These are phyloP conservation scores for Yamagishiella unicocca DNA, from an alignment of 139 green algal species.

Conservation along the genomic window DNA sequence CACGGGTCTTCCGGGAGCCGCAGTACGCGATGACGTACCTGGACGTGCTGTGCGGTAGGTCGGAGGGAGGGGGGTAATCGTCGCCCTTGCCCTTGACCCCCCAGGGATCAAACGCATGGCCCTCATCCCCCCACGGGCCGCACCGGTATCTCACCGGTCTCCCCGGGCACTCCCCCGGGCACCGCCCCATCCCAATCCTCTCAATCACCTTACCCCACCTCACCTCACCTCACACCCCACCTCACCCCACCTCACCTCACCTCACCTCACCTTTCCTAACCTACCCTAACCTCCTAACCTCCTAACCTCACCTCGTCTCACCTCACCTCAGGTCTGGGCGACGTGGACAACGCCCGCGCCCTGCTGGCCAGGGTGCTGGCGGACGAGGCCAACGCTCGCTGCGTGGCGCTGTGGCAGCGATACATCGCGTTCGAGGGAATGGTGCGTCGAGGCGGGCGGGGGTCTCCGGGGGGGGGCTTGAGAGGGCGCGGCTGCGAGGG, in stretches of 20 bases:
- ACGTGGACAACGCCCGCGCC: conserved; percentile 82
- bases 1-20: conserved; percentile 64
- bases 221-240: too few relatives aligned
- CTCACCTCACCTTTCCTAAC: too few relatives aligned
- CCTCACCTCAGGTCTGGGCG: conserved; percentile 75
- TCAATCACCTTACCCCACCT: not conserved
- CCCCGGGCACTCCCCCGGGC: too few relatives aligned
- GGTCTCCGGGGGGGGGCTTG: not conserved
- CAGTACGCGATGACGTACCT: conserved; percentile 85
- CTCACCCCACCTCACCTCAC: too few relatives aligned
- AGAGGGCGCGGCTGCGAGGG: too few relatives aligned
- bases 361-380: conserved; percentile 86
- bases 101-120: too few relatives aligned
- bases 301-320: too few relatives aligned
- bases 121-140: too few relatives aligned
- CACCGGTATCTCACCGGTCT: too few relatives aligned
- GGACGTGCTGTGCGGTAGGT: conserved; percentile 60
- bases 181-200: too few relatives aligned
- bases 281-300: too few relatives aligned
- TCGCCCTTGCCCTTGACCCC: not conserved
- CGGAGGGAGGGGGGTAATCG: not conserved
- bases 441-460: not conserved
- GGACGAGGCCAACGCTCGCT: conserved; percentile 48
- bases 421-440: conserved; percentile 44
- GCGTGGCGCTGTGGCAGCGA: conserved; percentile 39